phyloP scores from a whole-genome alignment of 345 rosid genomes.

The Populus euphratica region DNA sequence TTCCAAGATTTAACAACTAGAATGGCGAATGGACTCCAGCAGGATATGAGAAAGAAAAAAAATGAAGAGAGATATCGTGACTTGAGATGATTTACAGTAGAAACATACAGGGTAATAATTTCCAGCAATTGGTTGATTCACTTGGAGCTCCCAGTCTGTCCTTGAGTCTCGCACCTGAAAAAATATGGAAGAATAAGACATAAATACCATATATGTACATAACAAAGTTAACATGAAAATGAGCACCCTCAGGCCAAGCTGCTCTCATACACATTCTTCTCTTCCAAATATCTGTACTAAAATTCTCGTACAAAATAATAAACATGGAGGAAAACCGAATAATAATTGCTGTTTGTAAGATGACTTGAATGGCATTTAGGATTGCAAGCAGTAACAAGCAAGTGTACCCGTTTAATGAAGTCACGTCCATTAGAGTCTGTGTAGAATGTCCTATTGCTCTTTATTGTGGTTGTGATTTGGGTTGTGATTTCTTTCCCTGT shows the following conservation, averaged over 20 bases:
- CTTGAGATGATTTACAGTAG: background rate
- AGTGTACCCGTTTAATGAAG: constrained; percentile 76
- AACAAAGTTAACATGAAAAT: constrained; percentile 4
- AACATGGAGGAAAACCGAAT: background rate
- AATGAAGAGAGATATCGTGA: background rate
- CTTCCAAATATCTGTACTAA: background rate
- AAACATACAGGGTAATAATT: constrained; percentile 84
- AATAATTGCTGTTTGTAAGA: too few relatives aligned
- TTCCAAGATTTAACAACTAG: background rate
- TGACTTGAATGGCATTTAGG: too few relatives aligned
- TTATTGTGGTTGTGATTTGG: constrained; percentile 63
- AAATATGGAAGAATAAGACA: constrained; percentile 15
- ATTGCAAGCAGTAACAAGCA: too few relatives aligned
- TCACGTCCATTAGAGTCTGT: constrained; percentile 95
- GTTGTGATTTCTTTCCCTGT: constrained; percentile 79
- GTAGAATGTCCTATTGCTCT: constrained; percentile 77
- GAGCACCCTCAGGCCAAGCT: background rate
- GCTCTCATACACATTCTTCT: background rate
- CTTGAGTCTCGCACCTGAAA: constrained; percentile 77
- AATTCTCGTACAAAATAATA: background rate
- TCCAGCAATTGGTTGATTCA: constrained; percentile 82
- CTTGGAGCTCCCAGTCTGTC: constrained; percentile 86
- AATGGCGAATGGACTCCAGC: background rate
- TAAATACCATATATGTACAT: constrained; percentile 5
- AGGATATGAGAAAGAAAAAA: too few relatives aligned